These are phyloP conservation scores for Thermochaetoides thermophila DNA, from an alignment of 495 filamentous ascomycete species.

Conservation along the genomic window DNA sequence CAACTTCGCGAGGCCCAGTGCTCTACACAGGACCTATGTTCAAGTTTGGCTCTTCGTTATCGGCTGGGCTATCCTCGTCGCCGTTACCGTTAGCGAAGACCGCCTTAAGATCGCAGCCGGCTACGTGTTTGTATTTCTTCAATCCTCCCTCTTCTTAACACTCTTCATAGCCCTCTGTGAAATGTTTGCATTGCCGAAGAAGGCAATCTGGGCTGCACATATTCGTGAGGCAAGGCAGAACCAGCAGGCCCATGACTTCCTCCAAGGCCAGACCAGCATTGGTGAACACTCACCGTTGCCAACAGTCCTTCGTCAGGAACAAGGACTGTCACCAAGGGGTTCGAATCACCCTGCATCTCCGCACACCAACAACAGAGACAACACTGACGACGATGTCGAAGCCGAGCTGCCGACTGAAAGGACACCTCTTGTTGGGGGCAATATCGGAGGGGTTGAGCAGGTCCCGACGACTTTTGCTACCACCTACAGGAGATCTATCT, in stretches of 20 bases:
- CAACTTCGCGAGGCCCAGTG: conserved; percentile 71
- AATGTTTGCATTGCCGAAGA: conserved; percentile 61
- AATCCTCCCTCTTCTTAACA: conserved; percentile 58
- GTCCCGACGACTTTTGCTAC: conserved; percentile 60
- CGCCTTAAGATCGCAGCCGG: conserved; percentile 55
- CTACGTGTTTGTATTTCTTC: conserved; percentile 74
- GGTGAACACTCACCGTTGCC: conserved; percentile 16
- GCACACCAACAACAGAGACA: conserved; percentile 10
- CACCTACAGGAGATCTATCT: conserved; percentile 38
- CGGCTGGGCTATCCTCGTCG: conserved; percentile 57
- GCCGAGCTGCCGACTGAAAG: conserved; percentile 53
- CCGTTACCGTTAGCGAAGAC: conserved; percentile 58
- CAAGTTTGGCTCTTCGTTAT: conserved; percentile 70
- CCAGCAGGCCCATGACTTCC: conserved; percentile 28
- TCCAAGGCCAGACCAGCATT: conserved; percentile 9
- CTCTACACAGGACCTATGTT: conserved; percentile 67
- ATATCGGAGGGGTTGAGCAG: conserved; percentile 20
- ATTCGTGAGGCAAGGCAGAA: conserved; percentile 31
- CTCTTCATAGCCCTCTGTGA: conserved; percentile 61
- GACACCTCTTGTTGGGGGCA: conserved; percentile 54
- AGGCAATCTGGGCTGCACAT: conserved; percentile 49
- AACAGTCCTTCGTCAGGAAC: conserved; percentile 5
- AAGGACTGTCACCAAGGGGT: too few relatives aligned
- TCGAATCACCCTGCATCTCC: conserved; percentile 4
- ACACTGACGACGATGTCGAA: conserved; percentile 32